Percentiles rank a stretch among this genome's conserved stretches.
Conservation (phyloP, 495 filamentous ascomycete species). For the Xylona heveae region DNA sequence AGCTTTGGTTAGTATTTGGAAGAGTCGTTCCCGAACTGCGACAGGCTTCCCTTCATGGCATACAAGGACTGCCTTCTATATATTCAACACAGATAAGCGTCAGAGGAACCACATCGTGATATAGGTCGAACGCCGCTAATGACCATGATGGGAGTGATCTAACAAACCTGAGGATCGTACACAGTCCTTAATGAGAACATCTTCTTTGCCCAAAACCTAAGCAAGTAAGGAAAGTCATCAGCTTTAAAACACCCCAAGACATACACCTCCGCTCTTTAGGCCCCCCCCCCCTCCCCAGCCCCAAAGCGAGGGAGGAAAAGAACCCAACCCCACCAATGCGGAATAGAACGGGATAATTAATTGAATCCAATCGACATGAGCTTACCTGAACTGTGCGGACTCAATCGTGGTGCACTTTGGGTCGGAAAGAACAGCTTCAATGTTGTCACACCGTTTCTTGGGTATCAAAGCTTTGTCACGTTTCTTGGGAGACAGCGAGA, state of each 20-base stretch:
- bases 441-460: conserved; percentile 29
- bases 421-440: conserved; percentile 28
- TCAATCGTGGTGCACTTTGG: conserved; percentile 36
- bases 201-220: conserved; percentile 39
- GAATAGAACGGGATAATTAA: too few relatives aligned
- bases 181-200: conserved; percentile 31
- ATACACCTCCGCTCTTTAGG: too few relatives aligned
- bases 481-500: conserved; percentile 32
- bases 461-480: conserved; percentile 37
- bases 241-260: too few relatives aligned
- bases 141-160: conserved; percentile 1
- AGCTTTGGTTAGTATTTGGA: conserved; percentile 32
- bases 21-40: conserved; percentile 34
- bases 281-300: too few relatives aligned
- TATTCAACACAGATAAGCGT: background rate
- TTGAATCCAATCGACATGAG: too few relatives aligned
- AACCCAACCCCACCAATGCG: too few relatives aligned
- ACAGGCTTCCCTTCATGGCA: conserved; percentile 38
- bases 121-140: too few relatives aligned
- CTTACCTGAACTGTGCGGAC: conserved; percentile 33
- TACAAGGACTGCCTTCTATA: conserved; percentile 8
- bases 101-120: conserved; percentile 18
- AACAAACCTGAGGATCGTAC: too few relatives aligned
- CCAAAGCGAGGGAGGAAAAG: too few relatives aligned
- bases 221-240: too few relatives aligned